Base-by-base conservation (phyloP, 371 early-diverging fungal genomes). In the Syncephalastrum racemosum region DNA sequence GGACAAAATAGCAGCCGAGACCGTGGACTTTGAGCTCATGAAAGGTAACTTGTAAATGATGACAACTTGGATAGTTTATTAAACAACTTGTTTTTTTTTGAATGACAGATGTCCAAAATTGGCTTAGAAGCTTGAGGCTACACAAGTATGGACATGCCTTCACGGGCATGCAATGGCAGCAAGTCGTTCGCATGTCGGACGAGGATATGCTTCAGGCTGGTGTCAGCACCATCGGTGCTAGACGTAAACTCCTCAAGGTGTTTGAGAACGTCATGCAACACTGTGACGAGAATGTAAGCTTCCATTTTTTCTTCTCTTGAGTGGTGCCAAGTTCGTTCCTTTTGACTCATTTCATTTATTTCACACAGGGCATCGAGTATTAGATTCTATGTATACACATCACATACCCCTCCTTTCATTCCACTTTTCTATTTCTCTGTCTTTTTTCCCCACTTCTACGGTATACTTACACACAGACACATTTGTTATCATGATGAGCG, bases 61-160 rank as follows among this genome's bases (percentile, higher is more conserved):
- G 0, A 7, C 46, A 41, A 41, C 16, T 45, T 16, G 46, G 46
- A 45, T 15, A 22, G n/a, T 15, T 45, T 45, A 22, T 16, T 45
- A 16, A 19, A 19, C 22, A 13, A 13, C 14, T 45, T 45, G 10
- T 6, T 2, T 3, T 45, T 45, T 45, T 45, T 45, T 45, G 15
- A 16, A 31, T 56, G 18, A 41, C 45, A 88, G 97, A 98, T 77
- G 89, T 96, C 57, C 94, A 95, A 23, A 82, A 83, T 44, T 98
- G 96, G 97, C 79, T 98, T 53, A 81, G 93, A 50, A 86, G 87
- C 58, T 77, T 96, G 45, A 85, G 98, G 36, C 75, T 98, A 62
- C 98, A 98, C 79, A 98, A 97, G 77, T 98, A 98, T 75, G 90
- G 92, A 2, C 74, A 83, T 50, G 83, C 91, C 15, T 96, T 98